Evolutionary conservation across 345 rosid species (phyloP).

Genomic region (Lumnitzera racemosa): DNA sequence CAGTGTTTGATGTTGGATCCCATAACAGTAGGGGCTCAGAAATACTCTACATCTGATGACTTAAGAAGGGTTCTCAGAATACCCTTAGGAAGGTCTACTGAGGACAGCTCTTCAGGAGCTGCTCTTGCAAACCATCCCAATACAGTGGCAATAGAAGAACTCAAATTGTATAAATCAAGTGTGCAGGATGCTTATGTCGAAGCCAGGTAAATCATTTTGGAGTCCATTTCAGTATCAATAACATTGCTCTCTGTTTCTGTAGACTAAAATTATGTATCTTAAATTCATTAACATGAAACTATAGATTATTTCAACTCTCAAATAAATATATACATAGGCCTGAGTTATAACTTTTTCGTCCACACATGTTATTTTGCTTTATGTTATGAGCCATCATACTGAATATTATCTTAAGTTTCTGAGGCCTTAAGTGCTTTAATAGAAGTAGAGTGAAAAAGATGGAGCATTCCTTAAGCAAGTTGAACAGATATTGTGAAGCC

Average conservation of each 20-base stretch:
- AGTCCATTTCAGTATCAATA: too few relatives aligned
- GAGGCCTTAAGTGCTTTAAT: conserved; percentile 7
- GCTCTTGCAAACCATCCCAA: conserved; percentile 33
- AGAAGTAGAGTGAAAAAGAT: conserved; percentile 35
- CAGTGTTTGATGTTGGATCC: conserved; percentile 36
- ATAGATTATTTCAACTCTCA: too few relatives aligned
- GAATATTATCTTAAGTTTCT: not conserved
- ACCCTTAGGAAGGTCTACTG: conserved; percentile 25
- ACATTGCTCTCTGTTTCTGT: too few relatives aligned
- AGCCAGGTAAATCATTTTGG: conserved; percentile 33
- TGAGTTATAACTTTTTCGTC: too few relatives aligned
- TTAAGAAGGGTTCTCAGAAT: conserved; percentile 38
- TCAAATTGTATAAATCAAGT: conserved; percentile 34
- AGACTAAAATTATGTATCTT: too few relatives aligned
- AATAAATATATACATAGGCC: too few relatives aligned
- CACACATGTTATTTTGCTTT: too few relatives aligned
- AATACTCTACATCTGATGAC: conserved; percentile 27
- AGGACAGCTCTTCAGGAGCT: conserved; percentile 38
- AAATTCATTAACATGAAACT: too few relatives aligned
- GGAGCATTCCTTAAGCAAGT: conserved; percentile 27
- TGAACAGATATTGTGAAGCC: conserved; percentile 27
- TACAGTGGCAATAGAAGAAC: conserved; percentile 35
- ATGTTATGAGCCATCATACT: too few relatives aligned
- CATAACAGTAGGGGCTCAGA: conserved; percentile 35
- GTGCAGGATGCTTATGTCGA: conserved; percentile 21